These are phyloP conservation scores for Geotrichum restrictum DNA, from an alignment of 1,139 yeast species.

Conservation along the genomic window DNA sequence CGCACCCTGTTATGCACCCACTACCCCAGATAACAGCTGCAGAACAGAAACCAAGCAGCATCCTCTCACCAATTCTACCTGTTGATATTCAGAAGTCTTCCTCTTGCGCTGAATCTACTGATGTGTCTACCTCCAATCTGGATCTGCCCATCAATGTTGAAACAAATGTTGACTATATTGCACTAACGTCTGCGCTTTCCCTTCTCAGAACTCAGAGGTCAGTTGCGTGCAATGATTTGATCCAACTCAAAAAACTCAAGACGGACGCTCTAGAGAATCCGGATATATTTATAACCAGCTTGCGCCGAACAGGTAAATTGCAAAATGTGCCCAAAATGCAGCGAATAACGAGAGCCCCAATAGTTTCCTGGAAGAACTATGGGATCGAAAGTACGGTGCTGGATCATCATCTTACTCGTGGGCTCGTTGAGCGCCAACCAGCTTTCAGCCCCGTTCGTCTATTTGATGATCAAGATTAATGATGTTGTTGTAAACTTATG, in stretches of 20 bases:
- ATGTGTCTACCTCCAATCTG: not conserved
- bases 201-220: slow-evolving; percentile 30
- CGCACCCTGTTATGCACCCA: too few relatives aligned
- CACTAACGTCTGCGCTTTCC: slow-evolving; percentile 33
- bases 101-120: not conserved
- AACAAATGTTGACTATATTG: slow-evolving; percentile 35
- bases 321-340: slow-evolving; percentile 12
- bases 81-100: not conserved
- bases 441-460: slow-evolving; percentile 2
- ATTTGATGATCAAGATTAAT: slow-evolving; percentile 11
- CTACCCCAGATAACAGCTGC: not conserved
- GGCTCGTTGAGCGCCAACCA: slow-evolving; percentile 7
- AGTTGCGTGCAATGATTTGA: slow-evolving; percentile 30
- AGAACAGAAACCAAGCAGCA: not conserved
- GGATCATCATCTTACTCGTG: slow-evolving; percentile 9
- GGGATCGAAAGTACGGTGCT: slow-evolving; percentile 10
- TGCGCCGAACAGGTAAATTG: slow-evolving; percentile 1
- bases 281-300: slow-evolving; percentile 22
- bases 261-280: slow-evolving; percentile 32
- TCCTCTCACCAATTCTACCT: not conserved
- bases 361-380: slow-evolving; percentile 12
- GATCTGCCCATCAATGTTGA: not conserved
- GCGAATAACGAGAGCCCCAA: slow-evolving; percentile 11
- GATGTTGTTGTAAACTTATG: not conserved
- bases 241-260: slow-evolving; percentile 28